Evolutionary conservation across 495 filamentous ascomycete species (phyloP), one percentile per base, ranked within the genome.

Genomic region (Xylaria intraflava): DNA sequence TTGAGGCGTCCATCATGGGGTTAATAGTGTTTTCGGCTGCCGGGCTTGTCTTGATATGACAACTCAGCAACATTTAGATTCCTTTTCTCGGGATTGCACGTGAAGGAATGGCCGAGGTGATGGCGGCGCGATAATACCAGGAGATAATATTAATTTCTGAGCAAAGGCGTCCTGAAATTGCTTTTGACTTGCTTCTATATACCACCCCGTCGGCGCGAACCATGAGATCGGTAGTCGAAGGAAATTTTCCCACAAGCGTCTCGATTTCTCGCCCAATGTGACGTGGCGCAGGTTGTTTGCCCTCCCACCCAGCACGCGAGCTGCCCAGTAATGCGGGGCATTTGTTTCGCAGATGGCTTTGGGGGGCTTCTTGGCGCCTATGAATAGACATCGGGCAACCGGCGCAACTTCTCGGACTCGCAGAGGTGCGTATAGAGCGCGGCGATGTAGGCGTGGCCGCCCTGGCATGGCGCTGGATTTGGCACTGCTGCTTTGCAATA

Each of bases 1-100:
- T 61, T 26, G 61, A 64, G 27, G 64, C 64, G 39, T 66, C 64
- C 17, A 53, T 66, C 55, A 66, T 66, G 64, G 64, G 64, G 1
- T 46, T 66, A 1, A 43, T 66, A 47, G 59, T 66, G 30, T 66
- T 66, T 42, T 64, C 64, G 20, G 61, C 56, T 20, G 64, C 59
- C 16, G 64, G 64, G 46, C 46, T 66, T 17, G 59, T 52, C 29
- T 46, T 66, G 26, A 46, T 66, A 54, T 66, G 57, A 66, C 38
- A 20, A 10, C n/a, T 30, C 20, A 20, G 22, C 19, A 54, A 11
- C 3, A 40, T 36, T 7, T 51, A 27, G 24, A 29, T 19, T 17
- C 22, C 2, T 45, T 38, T 22, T 33, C 12, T 6, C 30, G 20
- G 48, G 35, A 57, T 57, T 53, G 22, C 53, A 56, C 23, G 36